Base-by-base conservation (phyloP, 2,329 filamentous ascomycete genomes). In the Microdochium nivale region DNA sequence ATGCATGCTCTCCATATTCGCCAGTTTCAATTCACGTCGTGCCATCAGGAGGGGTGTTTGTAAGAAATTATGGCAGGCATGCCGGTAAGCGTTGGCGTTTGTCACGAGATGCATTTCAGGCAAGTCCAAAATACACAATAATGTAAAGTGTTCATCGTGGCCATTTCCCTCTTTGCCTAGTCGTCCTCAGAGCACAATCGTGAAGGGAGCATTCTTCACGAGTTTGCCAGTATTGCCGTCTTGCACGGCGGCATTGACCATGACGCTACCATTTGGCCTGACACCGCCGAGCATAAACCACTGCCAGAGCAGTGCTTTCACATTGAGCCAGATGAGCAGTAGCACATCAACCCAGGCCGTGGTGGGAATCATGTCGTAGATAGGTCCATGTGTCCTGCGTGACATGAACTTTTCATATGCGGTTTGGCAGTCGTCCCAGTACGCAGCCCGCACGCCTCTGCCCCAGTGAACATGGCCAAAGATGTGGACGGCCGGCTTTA, bases 381-480 rank as follows among this genome's bases (percentile, higher is more conserved):
- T 53, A 0, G 66, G 65, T 0, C 75, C 75, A 2, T 68, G 68
- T 3, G 63, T 65, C 21, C 68, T 68, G 11, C 68, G 68, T 1
- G 71, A 68, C 63, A 79, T 69, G 24, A 89, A 74, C n/a, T 74
- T 71, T 68, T 92, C 88, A 68, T 89, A 90, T 1, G 79, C 78
- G 30, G 70, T 71, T 67, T 95, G 88, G 54, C 81, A 79, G 25
- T 83, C 78, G 65, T 94, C 88, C 76, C 87, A 95, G 68, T 81
- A 86, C 10, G 87, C 76, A 0, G 82, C 67, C 60, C 90, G 83
- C 44, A 73, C 73, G 16, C 90, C 90, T 47, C 86, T 79, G 9
- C 82, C 87, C 62, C 78, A 86, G 70, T 96, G 90, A 24, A 91
- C 79, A 67, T 96, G 90, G 1, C 90, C 90, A 65, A 94, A 95